Conservation (phyloP, 257 asterid genomes). For the Solanum infundibuliforme region DNA sequence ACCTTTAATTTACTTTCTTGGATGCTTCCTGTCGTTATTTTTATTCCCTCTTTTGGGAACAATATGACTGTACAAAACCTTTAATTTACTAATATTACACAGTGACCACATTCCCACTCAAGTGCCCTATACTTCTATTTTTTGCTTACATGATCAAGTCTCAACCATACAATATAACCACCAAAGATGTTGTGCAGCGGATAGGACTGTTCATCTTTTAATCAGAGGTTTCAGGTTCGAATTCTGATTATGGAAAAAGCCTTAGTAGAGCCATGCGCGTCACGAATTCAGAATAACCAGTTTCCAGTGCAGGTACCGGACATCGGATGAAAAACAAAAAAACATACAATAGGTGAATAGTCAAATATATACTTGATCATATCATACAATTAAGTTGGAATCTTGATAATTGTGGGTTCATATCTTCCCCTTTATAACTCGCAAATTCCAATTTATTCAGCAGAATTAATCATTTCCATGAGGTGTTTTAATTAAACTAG, state of each 20-base stretch:
- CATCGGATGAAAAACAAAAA: too few species aligned
- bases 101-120: not conserved
- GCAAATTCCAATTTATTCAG: not conserved
- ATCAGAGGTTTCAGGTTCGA: rapidly evolving
- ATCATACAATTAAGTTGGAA: not conserved
- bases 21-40: not conserved
- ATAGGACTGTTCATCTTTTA: not conserved
- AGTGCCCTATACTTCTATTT: not conserved
- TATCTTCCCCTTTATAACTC: not conserved
- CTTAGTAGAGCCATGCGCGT: rapidly evolving
- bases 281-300: rapidly evolving
- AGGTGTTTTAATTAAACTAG: not conserved
- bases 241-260: too few species aligned
- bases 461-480: not conserved
- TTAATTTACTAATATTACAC: not conserved
- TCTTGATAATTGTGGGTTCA: not conserved
- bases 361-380: not conserved
- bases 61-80: not conserved
- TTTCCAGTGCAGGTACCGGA: rapidly evolving
- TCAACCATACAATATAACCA: not conserved
- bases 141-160: not conserved
- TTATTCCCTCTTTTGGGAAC: not conserved
- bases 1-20: not conserved
- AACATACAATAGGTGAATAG: not conserved
- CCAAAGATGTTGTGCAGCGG: not conserved